A percentile compares a stretch with the other conserved stretches of the same genome.
These are phyloP conservation scores for Metschnikowia kofuensis DNA, from an alignment of 805 yeast genomes.

Conservation along the genomic window DNA sequence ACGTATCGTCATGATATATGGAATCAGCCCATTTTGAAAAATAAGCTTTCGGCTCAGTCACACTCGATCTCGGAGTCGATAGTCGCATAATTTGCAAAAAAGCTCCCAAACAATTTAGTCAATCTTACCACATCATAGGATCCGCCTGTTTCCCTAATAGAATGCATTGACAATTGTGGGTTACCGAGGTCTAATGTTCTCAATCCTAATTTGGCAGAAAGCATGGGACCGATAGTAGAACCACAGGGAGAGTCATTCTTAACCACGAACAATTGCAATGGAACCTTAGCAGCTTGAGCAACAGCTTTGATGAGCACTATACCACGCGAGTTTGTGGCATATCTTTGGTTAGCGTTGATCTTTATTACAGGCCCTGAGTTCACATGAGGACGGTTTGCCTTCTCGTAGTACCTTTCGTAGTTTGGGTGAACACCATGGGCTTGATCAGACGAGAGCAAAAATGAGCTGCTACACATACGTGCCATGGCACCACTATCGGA, in stretches of 20 bases:
- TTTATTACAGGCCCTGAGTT: constrained; percentile 93
- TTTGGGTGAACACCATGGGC: constrained; percentile 98
- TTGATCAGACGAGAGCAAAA: constrained; percentile 89
- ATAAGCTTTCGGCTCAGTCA: neutral
- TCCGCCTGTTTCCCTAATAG: constrained; percentile 90
- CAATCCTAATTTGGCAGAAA: constrained; percentile 83
- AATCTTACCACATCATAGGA: constrained; percentile 65
- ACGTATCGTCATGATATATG: too few species aligned
- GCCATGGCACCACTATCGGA: constrained; percentile 44
- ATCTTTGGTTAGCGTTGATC: constrained; percentile 91
- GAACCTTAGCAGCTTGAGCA: constrained; percentile 68
- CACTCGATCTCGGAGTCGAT: constrained; percentile 26
- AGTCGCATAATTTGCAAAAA: constrained; percentile 41
- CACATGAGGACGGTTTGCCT: constrained; percentile 71
- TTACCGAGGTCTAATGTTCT: constrained; percentile 88
- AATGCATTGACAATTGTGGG: constrained; percentile 92
- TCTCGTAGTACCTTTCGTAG: constrained; percentile 72
- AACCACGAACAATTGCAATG: constrained; percentile 89
- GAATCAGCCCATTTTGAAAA: neutral
- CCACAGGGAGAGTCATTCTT: constrained; percentile 94
- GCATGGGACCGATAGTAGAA: constrained; percentile 92
- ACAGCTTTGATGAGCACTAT: constrained; percentile 70
- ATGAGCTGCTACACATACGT: constrained; percentile 51
- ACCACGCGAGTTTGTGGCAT: constrained; percentile 92
- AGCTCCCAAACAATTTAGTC: constrained; percentile 59